A percentile compares a stretch with the other conserved stretches of the same genome.
These are phyloP conservation scores for Eragrostis nindensis DNA, from an alignment of 176 grass and related monocot genomes.

Conservation along the genomic window DNA sequence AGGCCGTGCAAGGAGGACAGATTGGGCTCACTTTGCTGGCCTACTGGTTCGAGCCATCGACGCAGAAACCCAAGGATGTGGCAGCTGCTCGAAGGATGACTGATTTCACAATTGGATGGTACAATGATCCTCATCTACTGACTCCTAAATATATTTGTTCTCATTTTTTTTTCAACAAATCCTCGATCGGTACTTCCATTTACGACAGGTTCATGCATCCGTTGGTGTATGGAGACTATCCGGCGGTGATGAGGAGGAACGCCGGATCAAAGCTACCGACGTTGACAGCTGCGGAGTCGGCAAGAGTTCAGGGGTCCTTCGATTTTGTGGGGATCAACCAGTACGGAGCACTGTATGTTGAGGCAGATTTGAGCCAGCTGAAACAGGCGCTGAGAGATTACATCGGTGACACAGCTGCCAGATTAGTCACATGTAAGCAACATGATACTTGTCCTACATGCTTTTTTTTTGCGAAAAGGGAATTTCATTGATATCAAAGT, in stretches of 20 bases:
- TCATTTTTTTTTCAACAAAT: neutral
- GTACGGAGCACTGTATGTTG: constrained; percentile 41
- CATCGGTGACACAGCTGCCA: constrained; percentile 32
- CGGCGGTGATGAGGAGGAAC: constrained; percentile 56
- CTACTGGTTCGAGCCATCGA: neutral
- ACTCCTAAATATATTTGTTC: neutral
- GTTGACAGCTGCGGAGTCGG: constrained; percentile 46
- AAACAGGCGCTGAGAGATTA: constrained; percentile 39
- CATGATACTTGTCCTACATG: neutral
- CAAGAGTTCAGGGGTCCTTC: constrained; percentile 45
- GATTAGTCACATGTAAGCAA: neutral
- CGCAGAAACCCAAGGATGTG: neutral
- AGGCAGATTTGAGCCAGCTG: constrained; percentile 26
- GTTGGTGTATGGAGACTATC: constrained; percentile 61
- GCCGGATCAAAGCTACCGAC: constrained; percentile 31
- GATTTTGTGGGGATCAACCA: constrained; percentile 69
- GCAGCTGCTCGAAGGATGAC: neutral
- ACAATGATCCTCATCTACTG: neutral
- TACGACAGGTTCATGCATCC: constrained; percentile 55
- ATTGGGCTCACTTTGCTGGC: neutral
- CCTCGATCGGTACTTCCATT: neutral
- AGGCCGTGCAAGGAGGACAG: neutral
- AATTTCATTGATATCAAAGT: too few relatives aligned
- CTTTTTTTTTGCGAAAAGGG: too few relatives aligned
- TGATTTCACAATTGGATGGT: neutral